Conservation (phyloP, 495 filamentous ascomycete genomes). For the Barbatosphaeria neglecta region DNA sequence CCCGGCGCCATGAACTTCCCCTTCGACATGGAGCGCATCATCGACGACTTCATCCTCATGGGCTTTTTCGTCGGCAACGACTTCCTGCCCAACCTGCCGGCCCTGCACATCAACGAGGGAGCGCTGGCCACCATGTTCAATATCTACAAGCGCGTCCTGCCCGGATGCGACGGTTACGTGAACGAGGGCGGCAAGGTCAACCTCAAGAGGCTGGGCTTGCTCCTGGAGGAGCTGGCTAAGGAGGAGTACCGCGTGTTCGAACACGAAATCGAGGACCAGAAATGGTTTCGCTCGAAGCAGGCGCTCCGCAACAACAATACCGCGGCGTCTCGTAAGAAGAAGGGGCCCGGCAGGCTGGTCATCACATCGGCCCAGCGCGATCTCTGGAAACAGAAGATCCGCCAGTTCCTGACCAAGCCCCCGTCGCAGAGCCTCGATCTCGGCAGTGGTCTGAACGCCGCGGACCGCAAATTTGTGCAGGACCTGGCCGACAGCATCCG, state of each 20-base stretch:
- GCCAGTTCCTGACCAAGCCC: conserved; percentile 63
- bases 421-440: conserved; percentile 51
- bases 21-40: conserved; percentile 92
- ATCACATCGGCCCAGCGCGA: conserved; percentile 73
- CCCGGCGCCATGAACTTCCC: conserved; percentile 62
- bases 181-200: conserved; percentile 92
- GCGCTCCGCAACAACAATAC: conserved; percentile 38
- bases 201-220: conserved; percentile 58
- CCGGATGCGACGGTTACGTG: conserved; percentile 85
- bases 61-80: conserved; percentile 99
- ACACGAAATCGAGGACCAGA: conserved; percentile 71
- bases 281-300: conserved; percentile 83
- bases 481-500: conserved; percentile 73
- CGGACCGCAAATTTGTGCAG: conserved; percentile 85
- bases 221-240: conserved; percentile 67
- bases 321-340: conserved; percentile 33
- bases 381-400: conserved; percentile 64
- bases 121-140: conserved; percentile 94
- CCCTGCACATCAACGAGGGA: conserved; percentile 97
- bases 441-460: conserved; percentile 60
- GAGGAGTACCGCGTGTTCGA: conserved; percentile 91
- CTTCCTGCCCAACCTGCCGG: conserved; percentile 92
- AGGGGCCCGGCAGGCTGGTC: conserved; percentile 53
- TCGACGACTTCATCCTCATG: conserved; percentile 99
- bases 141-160: conserved; percentile 84